Base-by-base conservation (phyloP, 768 basidiomycete genomes). In the Calocybe cyanea region DNA sequence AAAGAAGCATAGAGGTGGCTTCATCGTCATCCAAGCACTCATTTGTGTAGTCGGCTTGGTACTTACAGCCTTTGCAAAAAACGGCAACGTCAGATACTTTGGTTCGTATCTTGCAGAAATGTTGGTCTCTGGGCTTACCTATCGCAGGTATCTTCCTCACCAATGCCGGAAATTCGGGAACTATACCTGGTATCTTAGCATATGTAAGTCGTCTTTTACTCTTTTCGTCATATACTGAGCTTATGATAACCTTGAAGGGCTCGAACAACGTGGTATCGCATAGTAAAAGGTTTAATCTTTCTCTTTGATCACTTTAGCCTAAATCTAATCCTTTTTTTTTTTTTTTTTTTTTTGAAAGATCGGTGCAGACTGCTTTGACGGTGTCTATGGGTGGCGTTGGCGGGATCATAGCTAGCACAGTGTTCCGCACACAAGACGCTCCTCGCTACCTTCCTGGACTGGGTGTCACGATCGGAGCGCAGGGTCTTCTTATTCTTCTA, bases 251-350 rank as follows among this genome's bases (percentile, higher is more conserved):
- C n/a, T 33, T 15, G 15, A 41, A 71, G 66, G 59, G 63, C 35
- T 63, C 70, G 4, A 75, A 75, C 50, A 77, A 77, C 50, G 72
- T 75, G 4, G 71, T 72, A 8, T 70, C 72, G 11, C 73, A 75
- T 43, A 72, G 70, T 43, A 75, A 74, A 60, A 63, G 63, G 67
- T 67, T 43, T 21, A 47, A 34, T 24, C 19, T n/a, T 37, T 44
- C 10, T 21, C 15, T 40, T 25, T 20, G 31, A 18, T 23, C 32
- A 11, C 43, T 34, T 14, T 30, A 15, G 31, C 31, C 14, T 21
- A 28, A 17, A 19, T 42, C 11, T 5, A 6, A 28, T 11, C 25
- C 11, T 28, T 5, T 28, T 11, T 28, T 11, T 28, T 11, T 11
- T 28, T 11, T 28, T 28, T 28, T 28, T 50, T 30, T 44, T 13